Conservation (phyloP, 768 basidiomycete genomes). For the Tricholomella constricta region DNA sequence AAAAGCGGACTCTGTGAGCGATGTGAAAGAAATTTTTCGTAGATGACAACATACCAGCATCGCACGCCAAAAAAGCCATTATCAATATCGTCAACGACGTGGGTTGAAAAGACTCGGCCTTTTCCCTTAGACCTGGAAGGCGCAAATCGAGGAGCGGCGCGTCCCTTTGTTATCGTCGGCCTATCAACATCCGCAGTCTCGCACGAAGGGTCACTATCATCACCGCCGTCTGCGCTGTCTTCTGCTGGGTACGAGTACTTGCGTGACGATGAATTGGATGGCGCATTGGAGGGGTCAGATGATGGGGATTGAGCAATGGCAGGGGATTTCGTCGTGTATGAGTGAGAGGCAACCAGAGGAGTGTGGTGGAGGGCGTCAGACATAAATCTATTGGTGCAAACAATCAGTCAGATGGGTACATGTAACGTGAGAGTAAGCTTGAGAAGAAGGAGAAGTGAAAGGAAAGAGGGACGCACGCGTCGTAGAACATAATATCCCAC, state of each 20-base stretch:
- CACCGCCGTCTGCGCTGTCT: not conserved
- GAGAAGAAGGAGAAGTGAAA: constrained; percentile 2
- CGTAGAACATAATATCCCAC: constrained; percentile 82
- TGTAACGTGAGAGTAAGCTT: too few relatives aligned
- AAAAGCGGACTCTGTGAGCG: not conserved
- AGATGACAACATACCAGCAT: constrained; percentile 52
- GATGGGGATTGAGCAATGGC: constrained; percentile 39
- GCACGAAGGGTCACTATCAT: not conserved
- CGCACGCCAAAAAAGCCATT: constrained; percentile 51
- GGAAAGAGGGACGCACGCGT: constrained; percentile 55
- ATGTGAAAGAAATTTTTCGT: not conserved
- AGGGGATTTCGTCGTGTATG: constrained; percentile 59
- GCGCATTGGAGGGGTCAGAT: not conserved
- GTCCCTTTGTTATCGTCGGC: not conserved
- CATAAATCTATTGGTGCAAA: constrained; percentile 51
- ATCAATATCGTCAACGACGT: not conserved
- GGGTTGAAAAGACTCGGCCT: not conserved
- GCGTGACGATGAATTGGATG: not conserved
- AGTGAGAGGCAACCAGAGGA: constrained; percentile 56
- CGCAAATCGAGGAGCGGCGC: not conserved
- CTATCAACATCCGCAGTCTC: not conserved
- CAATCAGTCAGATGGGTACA: not conserved
- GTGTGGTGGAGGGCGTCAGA: constrained; percentile 67
- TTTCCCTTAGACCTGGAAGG: constrained; percentile 5
- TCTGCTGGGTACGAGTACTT: not conserved